Conservation (phyloP, 805 yeast genomes). For the Naumovozyma baii region DNA sequence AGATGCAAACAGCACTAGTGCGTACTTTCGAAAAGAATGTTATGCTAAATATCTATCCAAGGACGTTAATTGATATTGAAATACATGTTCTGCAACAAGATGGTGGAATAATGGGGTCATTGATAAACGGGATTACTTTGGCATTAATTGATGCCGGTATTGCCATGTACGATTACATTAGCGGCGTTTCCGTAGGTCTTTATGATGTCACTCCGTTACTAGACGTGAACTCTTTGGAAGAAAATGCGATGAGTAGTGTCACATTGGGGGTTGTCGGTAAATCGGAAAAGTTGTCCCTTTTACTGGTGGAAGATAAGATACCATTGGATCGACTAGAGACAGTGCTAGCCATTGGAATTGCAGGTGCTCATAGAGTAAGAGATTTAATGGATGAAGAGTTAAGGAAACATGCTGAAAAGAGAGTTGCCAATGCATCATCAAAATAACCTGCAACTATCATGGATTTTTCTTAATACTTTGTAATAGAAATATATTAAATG, state of each 20-base stretch:
- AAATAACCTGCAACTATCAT: not conserved
- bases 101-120: slow-evolving; percentile 74
- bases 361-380: slow-evolving; percentile 76
- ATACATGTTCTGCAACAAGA: slow-evolving; percentile 79
- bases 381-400: slow-evolving; percentile 81
- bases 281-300: slow-evolving; percentile 64
- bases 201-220: slow-evolving; percentile 70
- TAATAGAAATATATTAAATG: no score
- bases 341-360: slow-evolving; percentile 70
- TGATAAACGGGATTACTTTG: slow-evolving; percentile 77
- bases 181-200: slow-evolving; percentile 71
- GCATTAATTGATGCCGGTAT: slow-evolving; percentile 94
- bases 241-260: slow-evolving; percentile 67
- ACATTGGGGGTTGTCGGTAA: slow-evolving; percentile 82
- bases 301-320: slow-evolving; percentile 73
- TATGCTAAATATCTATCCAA: slow-evolving; percentile 63
- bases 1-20: slow-evolving; percentile 54
- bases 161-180: slow-evolving; percentile 83
- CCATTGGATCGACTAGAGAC: slow-evolving; percentile 73
- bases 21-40: slow-evolving; percentile 69
- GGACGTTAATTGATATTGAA: slow-evolving; percentile 69
- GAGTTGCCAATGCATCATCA: slow-evolving; percentile 36
- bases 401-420: slow-evolving; percentile 59
- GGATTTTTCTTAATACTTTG: no score
- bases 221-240: slow-evolving; percentile 78